Evolutionary conservation across 2,329 filamentous ascomycete genomes (phyloP), one percentile per base, ranked within the genome.

Genomic region (Tolypocladium album): DNA sequence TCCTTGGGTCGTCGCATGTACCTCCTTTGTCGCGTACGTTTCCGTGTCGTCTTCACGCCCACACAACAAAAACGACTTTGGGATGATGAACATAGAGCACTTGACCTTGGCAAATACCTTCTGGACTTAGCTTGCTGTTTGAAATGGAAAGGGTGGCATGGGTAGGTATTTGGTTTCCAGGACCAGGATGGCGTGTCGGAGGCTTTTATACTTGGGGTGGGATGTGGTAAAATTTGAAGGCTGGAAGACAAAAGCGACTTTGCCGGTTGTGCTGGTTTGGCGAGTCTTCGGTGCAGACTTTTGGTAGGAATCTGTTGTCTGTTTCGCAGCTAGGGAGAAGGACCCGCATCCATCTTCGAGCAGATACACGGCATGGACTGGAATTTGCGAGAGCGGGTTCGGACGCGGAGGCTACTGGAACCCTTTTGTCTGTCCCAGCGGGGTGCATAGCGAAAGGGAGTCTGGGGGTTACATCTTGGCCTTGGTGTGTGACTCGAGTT

Each of bases 381-480:
- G 57, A 62, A 63, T 61, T 56, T 59, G 58, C 59, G 56, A 58
- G 57, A 43, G 60, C 57, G 62, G 58, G 61, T 58, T 62, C 57
- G 67, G 64, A 65, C 62, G 67, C 68, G 70, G 65, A 66, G 69
- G 50, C 75, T 76, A 75, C 76, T 75, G 77, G 74, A 76, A 71
- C 72, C 68, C 68, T 71, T 70, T 70, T 72, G 68, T 71, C n/a
- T 71, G 69, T 72, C 70, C 66, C 64, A 71, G 67, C 67, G 67
- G 69, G 72, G 70, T 75, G 74, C 74, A 76, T 76, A 76, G 74
- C 74, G 74, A 74, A 71, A 71, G 72, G 72, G 72, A 73, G 74
- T 73, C 73, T 74, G 66, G 68, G 69, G 73, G 67, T 72, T 72
- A 70, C 71, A 70, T 65, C 68, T 72, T 73, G 71, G 71, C 69